Evolutionary conservation across 306 rosid genomes (phyloP), one percentile per base, ranked within the genome.

Genomic region (Fragaria nilgerrensis): DNA sequence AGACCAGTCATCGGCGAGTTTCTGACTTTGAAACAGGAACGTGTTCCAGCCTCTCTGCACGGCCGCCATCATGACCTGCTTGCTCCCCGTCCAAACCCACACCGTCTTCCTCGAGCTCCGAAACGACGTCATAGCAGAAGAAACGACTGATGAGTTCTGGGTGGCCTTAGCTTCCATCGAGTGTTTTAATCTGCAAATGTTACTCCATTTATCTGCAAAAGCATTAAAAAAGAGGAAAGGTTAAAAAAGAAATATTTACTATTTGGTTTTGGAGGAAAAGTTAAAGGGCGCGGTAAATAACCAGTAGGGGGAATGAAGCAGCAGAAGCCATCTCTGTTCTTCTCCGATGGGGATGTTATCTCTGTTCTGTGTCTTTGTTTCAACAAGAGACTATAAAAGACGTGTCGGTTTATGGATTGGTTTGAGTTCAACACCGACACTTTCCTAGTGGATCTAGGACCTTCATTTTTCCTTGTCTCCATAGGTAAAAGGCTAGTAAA

Each of bases 31-130:
- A 80, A 92, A 95, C 78, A 92, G 3, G 82, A 95, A 89, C 43
- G 97, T 90, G 66, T 80, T 84, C 97, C 98, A 90, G 76, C 96
- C 97, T 81, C 97, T 84, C 85, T 95, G 96, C 5, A 92, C 89
- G n/a, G 98, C 89, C 22, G 98, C 85, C 48, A 91, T 90, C 91
- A 95, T 88, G 52, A 92, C 98, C 62, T 82, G 77, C 81, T 82
- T 89, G 87, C 53, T 84, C 74, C 75, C 62, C 13, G 93, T 92
- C 98, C 97, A 92, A 74, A 95, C 83, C 97, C 97, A 92, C 34
- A 95, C 97, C 29, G 73, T 84, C 87, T 95, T 94, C 48, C 92
- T 94, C 52, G 89, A 45, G 65, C 64, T 86, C 59, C 79, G 85
- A 56, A 36, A 82, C 37, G 80, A 81, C 25, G 74, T 62, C 80